phyloP scores from a whole-genome alignment of 805 yeast genomes.

The Diddensiella caesifluorescens region DNA sequence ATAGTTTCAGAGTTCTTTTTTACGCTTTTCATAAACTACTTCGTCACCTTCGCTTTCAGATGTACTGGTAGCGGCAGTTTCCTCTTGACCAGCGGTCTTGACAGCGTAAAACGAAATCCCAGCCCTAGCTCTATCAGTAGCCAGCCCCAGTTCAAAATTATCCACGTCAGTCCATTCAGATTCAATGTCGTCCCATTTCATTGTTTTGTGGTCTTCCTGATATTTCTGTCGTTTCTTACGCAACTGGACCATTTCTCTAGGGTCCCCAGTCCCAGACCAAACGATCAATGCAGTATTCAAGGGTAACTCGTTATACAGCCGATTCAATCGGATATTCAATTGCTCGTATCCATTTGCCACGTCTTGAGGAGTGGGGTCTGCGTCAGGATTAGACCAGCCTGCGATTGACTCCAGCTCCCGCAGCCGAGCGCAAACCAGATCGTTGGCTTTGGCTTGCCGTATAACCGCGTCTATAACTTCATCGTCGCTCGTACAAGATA shows the following conservation, averaged over 20 bases:
- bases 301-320: constrained; percentile 51
- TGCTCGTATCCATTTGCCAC: constrained; percentile 26
- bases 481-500: constrained; percentile 53
- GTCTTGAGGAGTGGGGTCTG: constrained; percentile 15
- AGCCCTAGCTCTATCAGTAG: constrained; percentile 49
- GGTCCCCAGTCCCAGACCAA: constrained; percentile 59
- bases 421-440: constrained; percentile 50
- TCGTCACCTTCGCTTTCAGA: neutral
- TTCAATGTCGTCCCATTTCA: constrained; percentile 41
- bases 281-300: constrained; percentile 54
- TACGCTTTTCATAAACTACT: neutral
- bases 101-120: constrained; percentile 55
- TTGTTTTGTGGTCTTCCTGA: constrained; percentile 40
- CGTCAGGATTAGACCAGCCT: constrained; percentile 25
- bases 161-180: constrained; percentile 50
- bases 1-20: neutral
- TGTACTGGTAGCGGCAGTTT: neutral
- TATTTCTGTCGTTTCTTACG: constrained; percentile 40
- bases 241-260: constrained; percentile 41
- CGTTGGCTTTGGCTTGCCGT: constrained; percentile 36
- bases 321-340: constrained; percentile 42
- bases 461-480: constrained; percentile 45
- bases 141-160: constrained; percentile 42
- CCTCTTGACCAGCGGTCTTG: constrained; percentile 30
- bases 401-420: constrained; percentile 51